Percentiles rank a stretch among this genome's conserved stretches.
Evolutionary conservation across 495 filamentous ascomycete genomes (phyloP).

Genomic region (Hypoxylon lenormandii): DNA sequence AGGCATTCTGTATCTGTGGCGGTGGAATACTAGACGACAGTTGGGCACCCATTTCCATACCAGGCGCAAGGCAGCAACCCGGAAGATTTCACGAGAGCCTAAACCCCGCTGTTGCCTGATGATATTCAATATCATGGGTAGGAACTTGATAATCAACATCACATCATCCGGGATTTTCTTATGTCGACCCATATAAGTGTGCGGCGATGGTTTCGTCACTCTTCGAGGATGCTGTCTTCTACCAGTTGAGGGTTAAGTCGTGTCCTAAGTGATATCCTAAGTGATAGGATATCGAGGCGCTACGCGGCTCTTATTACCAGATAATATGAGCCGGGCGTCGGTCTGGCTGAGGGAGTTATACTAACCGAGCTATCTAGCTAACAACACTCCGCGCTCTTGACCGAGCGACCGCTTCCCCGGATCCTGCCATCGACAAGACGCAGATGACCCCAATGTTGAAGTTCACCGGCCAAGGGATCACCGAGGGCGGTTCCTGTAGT

Average conservation of each 20-base stretch:
- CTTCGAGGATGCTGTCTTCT: conserved; percentile 9
- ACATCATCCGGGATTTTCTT: conserved; percentile 4
- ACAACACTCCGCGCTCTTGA: background rate
- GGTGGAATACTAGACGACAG: conserved; percentile 9
- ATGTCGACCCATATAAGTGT: background rate
- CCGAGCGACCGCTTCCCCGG: background rate
- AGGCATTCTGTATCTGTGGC: conserved; percentile 1
- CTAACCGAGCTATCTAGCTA: background rate
- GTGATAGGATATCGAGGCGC: background rate
- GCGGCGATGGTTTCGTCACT: background rate
- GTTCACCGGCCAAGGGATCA: background rate
- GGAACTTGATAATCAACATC: conserved; percentile 8
- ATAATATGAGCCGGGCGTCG: background rate
- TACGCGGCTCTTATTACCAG: background rate
- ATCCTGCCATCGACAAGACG: background rate
- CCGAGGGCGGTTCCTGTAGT: background rate
- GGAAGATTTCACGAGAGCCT: background rate
- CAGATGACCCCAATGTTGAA: background rate
- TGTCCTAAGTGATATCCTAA: background rate
- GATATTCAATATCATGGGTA: conserved; percentile 1
- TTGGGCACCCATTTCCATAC: conserved; percentile 18
- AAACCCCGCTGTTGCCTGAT: background rate
- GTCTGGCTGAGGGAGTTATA: background rate
- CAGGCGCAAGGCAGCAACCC: conserved; percentile 15
- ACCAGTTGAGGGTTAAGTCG: background rate